A percentile compares a stretch with the other conserved stretches of the same genome.
These are phyloP conservation scores for Calvatia gigantea DNA, from an alignment of 768 basidiomycete genomes.

Conservation along the genomic window DNA sequence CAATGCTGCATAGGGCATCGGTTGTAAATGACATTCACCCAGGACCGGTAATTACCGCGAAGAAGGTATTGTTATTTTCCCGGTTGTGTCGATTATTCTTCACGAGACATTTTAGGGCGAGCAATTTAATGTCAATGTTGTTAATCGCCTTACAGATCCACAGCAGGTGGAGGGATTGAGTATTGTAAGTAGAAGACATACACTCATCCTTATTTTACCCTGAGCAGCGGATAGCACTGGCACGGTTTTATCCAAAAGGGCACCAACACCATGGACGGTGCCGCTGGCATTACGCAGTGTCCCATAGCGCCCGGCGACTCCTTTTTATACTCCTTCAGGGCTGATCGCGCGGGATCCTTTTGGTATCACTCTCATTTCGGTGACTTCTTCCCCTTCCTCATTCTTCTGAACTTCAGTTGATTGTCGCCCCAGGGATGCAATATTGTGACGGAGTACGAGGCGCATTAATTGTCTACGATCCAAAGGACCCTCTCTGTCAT, in stretches of 20 bases:
- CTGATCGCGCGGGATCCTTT: conserved; percentile 36
- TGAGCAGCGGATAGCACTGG: conserved; percentile 41
- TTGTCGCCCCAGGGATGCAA: conserved; percentile 26
- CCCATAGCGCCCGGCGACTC: conserved; percentile 36
- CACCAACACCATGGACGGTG: conserved; percentile 37
- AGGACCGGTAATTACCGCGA: conserved; percentile 11
- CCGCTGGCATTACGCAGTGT: conserved; percentile 35
- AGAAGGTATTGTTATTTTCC: conserved; percentile 11
- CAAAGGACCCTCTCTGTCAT: conserved; percentile 19
- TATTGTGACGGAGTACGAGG: conserved; percentile 48
- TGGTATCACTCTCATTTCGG: conserved; percentile 31
- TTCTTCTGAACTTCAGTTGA: too few species aligned
- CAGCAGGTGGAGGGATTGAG: conserved; percentile 47
- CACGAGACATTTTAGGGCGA: conserved; percentile 24
- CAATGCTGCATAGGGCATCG: background rate
- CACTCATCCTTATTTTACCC: too few species aligned
- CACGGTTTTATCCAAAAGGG: conserved; percentile 36
- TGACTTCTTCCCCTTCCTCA: too few species aligned
- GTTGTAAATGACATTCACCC: conserved; percentile 7
- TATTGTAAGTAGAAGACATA: conserved; percentile 41
- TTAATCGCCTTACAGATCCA: conserved; percentile 40
- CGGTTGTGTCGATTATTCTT: too few species aligned
- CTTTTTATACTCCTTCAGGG: conserved; percentile 35
- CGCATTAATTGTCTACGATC: conserved; percentile 30
- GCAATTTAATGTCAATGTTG: conserved; percentile 41